Conservation (phyloP, 345 rosid species). For the Physaria fendleri region DNA sequence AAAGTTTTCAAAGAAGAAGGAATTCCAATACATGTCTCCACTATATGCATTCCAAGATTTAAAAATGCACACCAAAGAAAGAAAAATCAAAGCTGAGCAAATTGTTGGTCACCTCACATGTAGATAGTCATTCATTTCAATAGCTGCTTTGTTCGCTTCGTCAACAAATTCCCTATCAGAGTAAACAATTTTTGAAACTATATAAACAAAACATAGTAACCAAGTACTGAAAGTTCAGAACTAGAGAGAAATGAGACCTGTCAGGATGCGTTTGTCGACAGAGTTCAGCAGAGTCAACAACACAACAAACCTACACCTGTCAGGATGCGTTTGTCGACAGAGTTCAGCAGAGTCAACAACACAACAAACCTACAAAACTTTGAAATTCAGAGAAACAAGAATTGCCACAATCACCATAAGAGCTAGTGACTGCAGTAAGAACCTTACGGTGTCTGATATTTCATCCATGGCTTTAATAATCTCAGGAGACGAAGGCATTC, state of each 20-base stretch:
- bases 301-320: constrained; percentile 87
- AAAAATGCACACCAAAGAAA: background rate
- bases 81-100: constrained; percentile 17
- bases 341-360: constrained; percentile 97
- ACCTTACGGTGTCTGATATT: constrained; percentile 65
- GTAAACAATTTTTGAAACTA: background rate
- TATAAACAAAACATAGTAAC: background rate
- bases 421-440: constrained; percentile 6
- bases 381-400: background rate
- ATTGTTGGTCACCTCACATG: constrained; percentile 96
- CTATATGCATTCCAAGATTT: background rate
- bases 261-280: constrained; percentile 93
- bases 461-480: constrained; percentile 84
- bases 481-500: constrained; percentile 64
- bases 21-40: no score
- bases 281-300: constrained; percentile 92
- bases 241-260: constrained; percentile 40
- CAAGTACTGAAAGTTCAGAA: background rate
- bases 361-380: constrained; percentile 56
- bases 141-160: constrained; percentile 82
- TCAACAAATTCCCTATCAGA: constrained; percentile 71
- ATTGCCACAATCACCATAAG: background rate
- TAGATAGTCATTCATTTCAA: constrained; percentile 84
- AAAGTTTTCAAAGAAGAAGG: background rate
- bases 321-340: constrained; percentile 91